phyloP scores from a whole-genome alignment of 139 green algal species.

The Eudorina sp. region DNA sequence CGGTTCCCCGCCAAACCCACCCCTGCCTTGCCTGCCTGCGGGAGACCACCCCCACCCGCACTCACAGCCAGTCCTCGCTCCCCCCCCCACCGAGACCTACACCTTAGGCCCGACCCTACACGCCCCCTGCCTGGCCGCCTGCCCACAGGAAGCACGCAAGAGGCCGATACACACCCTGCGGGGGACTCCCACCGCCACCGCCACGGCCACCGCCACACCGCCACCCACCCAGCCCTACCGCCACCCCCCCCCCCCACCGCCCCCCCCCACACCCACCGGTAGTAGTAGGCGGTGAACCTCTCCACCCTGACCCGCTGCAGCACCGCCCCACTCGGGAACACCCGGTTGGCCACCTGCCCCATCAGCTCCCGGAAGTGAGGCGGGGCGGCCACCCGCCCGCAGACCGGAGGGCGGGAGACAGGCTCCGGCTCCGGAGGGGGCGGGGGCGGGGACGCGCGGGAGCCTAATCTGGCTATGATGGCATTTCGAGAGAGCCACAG shows the following conservation, averaged over 20 bases:
- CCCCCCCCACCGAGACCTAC: no score
- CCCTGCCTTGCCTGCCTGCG: no score
- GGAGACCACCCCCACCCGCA: no score
- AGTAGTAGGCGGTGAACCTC: background rate
- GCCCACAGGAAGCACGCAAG: no score
- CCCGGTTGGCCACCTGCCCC: background rate
- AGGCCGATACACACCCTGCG: no score
- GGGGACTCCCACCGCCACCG: background rate
- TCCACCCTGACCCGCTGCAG: background rate
- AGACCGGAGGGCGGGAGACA: no score
- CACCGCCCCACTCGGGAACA: background rate
- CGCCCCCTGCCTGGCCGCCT: no score
- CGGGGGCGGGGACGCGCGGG: no score
- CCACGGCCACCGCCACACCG: background rate
- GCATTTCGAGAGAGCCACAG: background rate
- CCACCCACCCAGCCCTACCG: background rate
- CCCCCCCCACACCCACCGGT: background rate
- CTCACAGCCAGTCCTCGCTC: no score
- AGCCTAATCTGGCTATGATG: background rate
- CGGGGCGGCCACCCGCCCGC: background rate
- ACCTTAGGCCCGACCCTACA: no score
- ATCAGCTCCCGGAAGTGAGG: background rate
- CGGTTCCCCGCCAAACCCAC: no score
- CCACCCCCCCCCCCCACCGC: no score
- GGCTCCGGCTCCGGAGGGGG: background rate